Percentiles rank a stretch among this genome's conserved stretches.
Conservation (phyloP, 148 eudicot species). For the Beta vulgaris region DNA sequence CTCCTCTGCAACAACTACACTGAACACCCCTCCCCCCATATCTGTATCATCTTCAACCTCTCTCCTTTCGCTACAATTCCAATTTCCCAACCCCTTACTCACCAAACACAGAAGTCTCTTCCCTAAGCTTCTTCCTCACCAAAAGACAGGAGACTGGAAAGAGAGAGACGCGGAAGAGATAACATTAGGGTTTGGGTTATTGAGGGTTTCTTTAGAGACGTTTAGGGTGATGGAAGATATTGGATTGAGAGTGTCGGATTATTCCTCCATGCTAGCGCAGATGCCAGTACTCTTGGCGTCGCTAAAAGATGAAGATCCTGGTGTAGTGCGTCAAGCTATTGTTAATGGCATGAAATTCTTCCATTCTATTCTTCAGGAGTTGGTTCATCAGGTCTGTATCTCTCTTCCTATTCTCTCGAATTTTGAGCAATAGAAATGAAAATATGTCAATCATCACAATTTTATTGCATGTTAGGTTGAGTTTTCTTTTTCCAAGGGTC, state of each 20-base stretch:
- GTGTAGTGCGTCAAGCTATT: constrained; percentile 64
- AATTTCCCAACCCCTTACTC: too few relatives aligned
- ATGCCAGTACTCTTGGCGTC: constrained; percentile 55
- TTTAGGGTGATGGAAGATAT: constrained; percentile 77
- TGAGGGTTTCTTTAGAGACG: too few relatives aligned
- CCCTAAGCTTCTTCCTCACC: too few relatives aligned
- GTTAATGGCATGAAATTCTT: constrained; percentile 61
- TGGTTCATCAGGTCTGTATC: constrained; percentile 65
- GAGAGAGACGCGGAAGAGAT: too few relatives aligned
- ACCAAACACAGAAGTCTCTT: too few relatives aligned
- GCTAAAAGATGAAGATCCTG: constrained; percentile 50
- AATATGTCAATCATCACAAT: not conserved
- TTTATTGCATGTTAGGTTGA: too few relatives aligned
- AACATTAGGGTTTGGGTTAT: too few relatives aligned
- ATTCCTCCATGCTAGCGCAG: constrained; percentile 48
- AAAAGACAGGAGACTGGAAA: too few relatives aligned
- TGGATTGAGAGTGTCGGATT: constrained; percentile 57
- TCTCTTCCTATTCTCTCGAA: not conserved
- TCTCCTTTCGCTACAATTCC: too few relatives aligned
- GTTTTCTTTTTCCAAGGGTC: not conserved
- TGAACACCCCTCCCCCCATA: too few relatives aligned
- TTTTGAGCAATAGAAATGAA: not conserved
- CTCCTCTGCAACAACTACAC: too few relatives aligned
- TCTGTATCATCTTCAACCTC: too few relatives aligned
- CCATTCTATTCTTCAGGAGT: constrained; percentile 56